Conservation (phyloP, 2,329 filamentous ascomycete genomes). For the Fusarium foetens region DNA sequence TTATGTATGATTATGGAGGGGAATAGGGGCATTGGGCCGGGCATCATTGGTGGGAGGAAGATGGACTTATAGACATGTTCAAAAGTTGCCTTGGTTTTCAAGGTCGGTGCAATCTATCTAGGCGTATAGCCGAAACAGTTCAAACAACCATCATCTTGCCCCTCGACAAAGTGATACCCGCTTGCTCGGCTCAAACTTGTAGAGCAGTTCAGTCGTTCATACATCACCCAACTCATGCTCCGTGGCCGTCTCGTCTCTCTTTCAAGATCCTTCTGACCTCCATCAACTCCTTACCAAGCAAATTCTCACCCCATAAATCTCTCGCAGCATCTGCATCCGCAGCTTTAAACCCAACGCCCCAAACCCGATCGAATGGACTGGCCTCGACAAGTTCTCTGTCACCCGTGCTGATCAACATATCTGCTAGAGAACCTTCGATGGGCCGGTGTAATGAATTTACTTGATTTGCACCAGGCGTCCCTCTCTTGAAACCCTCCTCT, state of each 20-base stretch:
- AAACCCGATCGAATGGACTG: slow-evolving; percentile 68
- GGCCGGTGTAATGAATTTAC: slow-evolving; percentile 32
- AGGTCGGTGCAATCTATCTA: slow-evolving; percentile 21
- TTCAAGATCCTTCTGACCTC: slow-evolving; percentile 64
- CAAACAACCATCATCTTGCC: neutral
- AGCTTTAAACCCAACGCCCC: slow-evolving; percentile 71
- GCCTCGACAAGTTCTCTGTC: slow-evolving; percentile 71
- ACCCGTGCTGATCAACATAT: slow-evolving; percentile 65
- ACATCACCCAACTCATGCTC: neutral
- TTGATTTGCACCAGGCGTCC: slow-evolving; percentile 33
- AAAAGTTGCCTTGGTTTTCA: slow-evolving; percentile 33
- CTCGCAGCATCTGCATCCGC: slow-evolving; percentile 59
- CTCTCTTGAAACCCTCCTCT: slow-evolving; percentile 43
- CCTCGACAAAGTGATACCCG: neutral
- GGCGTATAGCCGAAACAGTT: slow-evolving; percentile 11
- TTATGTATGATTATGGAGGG: slow-evolving; percentile 46
- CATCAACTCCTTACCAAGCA: slow-evolving; percentile 72
- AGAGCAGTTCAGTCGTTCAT: neutral
- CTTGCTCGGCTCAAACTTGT: neutral
- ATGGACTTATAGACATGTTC: slow-evolving; percentile 35
- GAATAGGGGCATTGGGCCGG: slow-evolving; percentile 26
- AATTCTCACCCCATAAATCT: slow-evolving; percentile 69
- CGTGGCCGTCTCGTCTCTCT: slow-evolving; percentile 46
- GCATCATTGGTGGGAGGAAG: slow-evolving; percentile 24
- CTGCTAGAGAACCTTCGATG: slow-evolving; percentile 55